A percentile compares a stretch with the other conserved stretches of the same genome.
phyloP scores from a whole-genome alignment of 2,329 filamentous ascomycete species.

The Fonsecaea erecta region DNA sequence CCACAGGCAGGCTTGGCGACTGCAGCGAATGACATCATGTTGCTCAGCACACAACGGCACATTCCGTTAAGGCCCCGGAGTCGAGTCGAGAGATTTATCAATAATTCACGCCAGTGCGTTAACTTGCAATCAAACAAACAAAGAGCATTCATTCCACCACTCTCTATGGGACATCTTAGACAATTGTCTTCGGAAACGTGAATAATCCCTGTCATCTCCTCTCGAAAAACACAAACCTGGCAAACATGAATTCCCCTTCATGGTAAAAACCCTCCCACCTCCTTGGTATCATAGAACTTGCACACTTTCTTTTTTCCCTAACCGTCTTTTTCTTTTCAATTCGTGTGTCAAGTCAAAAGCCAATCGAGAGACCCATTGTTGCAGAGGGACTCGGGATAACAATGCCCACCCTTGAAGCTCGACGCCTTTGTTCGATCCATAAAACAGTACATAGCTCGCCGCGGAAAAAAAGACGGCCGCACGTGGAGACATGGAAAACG shows the following conservation, averaged over 20 bases:
- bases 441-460: constrained; percentile 27
- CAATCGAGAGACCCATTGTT: neutral
- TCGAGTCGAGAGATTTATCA: too few species aligned
- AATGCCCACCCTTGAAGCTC: constrained; percentile 8
- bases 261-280: neutral
- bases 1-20: too few species aligned
- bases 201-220: neutral
- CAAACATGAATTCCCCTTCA: neutral
- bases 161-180: neutral
- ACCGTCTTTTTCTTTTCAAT: neutral
- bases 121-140: too few species aligned
- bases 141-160: neutral
- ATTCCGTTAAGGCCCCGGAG: neutral
- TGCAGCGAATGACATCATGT: neutral
- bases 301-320: neutral
- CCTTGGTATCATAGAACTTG: constrained; percentile 1
- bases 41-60: neutral
- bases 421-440: constrained; percentile 24
- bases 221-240: neutral
- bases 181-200: neutral
- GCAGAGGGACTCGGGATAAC: constrained; percentile 2
- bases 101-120: too few species aligned
- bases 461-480: constrained; percentile 8
- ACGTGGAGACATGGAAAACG: constrained; percentile 23
- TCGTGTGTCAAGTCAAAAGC: constrained; percentile 1